Evolutionary conservation across 805 yeast genomes (phyloP).

Genomic region (Candida coquimbonensis): DNA sequence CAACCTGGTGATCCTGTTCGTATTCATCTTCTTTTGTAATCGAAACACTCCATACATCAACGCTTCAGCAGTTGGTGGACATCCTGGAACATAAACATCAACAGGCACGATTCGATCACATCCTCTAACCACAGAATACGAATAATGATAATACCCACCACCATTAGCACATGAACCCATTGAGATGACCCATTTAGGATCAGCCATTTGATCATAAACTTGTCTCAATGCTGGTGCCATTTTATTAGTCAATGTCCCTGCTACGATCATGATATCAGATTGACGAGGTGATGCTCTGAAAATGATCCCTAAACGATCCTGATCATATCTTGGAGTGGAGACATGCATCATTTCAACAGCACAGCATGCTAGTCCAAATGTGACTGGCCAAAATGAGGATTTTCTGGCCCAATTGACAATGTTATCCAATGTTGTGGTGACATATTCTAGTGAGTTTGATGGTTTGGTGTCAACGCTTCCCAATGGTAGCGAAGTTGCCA

Average conservation of each 20-base stretch:
- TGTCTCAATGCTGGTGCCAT: constrained; percentile 93
- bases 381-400: constrained; percentile 90
- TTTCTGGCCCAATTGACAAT: constrained; percentile 89
- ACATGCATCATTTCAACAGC: constrained; percentile 96
- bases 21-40: constrained; percentile 84
- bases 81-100: constrained; percentile 87
- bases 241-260: constrained; percentile 85
- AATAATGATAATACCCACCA: constrained; percentile 88
- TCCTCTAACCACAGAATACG: constrained; percentile 84
- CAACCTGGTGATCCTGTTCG: constrained; percentile 71
- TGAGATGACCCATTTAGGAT: constrained; percentile 89
- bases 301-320: constrained; percentile 86
- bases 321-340: constrained; percentile 86
- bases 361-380: constrained; percentile 88
- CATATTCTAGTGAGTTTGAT: constrained; percentile 64
- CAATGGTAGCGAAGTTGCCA: constrained; percentile 18
- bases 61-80: constrained; percentile 90
- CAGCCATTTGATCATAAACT: constrained; percentile 92
- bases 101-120: constrained; percentile 86
- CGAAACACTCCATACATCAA: constrained; percentile 87
- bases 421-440: constrained; percentile 72
- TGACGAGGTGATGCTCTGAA: constrained; percentile 93
- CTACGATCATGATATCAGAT: constrained; percentile 87
- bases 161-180: constrained; percentile 96
- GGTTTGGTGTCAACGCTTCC: constrained; percentile 30